phyloP scores from a whole-genome alignment of 352 stramenopile genomes.

The Pythium biforme region DNA sequence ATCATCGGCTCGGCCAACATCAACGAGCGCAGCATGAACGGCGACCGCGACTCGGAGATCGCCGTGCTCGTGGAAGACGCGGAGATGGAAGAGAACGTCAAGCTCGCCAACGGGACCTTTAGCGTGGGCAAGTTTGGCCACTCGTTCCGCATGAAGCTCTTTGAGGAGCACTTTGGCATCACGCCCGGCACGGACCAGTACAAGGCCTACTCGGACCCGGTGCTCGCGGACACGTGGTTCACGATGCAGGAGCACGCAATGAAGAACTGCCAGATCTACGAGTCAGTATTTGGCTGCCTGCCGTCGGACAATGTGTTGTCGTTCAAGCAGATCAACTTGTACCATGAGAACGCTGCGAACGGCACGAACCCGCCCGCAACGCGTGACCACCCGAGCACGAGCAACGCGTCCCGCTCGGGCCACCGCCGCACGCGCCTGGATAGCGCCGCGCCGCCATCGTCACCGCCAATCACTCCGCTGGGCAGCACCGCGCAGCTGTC shows the following conservation, averaged over 20 bases:
- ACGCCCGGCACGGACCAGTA: conserved; percentile 45
- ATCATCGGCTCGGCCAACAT: conserved; percentile 89
- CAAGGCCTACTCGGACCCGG: conserved; percentile 59
- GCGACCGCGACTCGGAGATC: conserved; percentile 86
- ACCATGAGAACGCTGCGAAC: conserved; percentile 31
- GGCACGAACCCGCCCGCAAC: background rate
- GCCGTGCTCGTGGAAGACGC: conserved; percentile 82
- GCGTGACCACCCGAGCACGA: background rate
- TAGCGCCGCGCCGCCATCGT: background rate
- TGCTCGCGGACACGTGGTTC: conserved; percentile 68
- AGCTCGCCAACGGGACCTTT: conserved; percentile 41
- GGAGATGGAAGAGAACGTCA: conserved; percentile 56
- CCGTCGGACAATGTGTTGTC: conserved; percentile 69
- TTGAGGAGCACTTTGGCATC: conserved; percentile 83
- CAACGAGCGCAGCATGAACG: conserved; percentile 87
- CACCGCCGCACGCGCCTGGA: conserved; percentile 18
- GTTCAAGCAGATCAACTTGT: conserved; percentile 70
- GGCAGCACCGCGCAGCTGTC: background rate
- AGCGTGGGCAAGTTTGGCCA: conserved; percentile 79
- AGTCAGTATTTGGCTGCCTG: conserved; percentile 78
- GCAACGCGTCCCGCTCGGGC: conserved; percentile 4
- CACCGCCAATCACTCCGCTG: background rate
- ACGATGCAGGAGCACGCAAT: conserved; percentile 85
- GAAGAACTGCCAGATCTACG: conserved; percentile 80
- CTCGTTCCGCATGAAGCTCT: conserved; percentile 87